A percentile compares a stretch with the other conserved stretches of the same genome.
phyloP scores from a whole-genome alignment of 352 stramenopile species.

The Elongisporangium prolatum region DNA sequence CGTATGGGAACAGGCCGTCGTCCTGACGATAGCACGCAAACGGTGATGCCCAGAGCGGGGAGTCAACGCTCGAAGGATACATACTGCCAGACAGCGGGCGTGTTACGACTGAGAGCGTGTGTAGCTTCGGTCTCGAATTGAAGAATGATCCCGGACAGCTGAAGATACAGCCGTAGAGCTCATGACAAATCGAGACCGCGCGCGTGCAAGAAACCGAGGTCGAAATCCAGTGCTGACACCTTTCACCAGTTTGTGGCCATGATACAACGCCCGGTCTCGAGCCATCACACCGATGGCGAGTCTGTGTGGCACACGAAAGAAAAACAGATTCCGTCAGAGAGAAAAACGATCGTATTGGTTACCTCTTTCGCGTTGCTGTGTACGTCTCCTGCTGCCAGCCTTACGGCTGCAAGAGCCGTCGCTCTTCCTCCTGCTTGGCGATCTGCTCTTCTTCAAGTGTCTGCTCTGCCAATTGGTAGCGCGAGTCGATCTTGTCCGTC shows the following conservation, averaged over 20 bases:
- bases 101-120: background rate
- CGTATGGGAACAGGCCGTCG: background rate
- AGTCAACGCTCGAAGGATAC: background rate
- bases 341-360: background rate
- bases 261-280: background rate
- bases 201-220: background rate
- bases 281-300: background rate
- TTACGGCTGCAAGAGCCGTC: conserved; percentile 65
- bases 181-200: background rate
- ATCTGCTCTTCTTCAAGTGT: conserved; percentile 81
- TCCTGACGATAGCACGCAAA: background rate
- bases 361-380: background rate
- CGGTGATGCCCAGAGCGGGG: background rate
- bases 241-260: background rate
- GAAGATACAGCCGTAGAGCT: background rate
- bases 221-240: background rate
- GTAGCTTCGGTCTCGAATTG: background rate
- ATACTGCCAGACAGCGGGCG: background rate
- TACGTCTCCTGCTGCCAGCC: background rate
- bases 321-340: background rate
- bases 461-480: conserved; percentile 66
- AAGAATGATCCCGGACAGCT: background rate
- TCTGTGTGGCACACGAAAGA: background rate
- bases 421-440: conserved; percentile 72
- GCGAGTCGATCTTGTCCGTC: conserved; percentile 56